Evolutionary conservation across 805 yeast genomes (phyloP).

Genomic region (Debaryomyces castellii): DNA sequence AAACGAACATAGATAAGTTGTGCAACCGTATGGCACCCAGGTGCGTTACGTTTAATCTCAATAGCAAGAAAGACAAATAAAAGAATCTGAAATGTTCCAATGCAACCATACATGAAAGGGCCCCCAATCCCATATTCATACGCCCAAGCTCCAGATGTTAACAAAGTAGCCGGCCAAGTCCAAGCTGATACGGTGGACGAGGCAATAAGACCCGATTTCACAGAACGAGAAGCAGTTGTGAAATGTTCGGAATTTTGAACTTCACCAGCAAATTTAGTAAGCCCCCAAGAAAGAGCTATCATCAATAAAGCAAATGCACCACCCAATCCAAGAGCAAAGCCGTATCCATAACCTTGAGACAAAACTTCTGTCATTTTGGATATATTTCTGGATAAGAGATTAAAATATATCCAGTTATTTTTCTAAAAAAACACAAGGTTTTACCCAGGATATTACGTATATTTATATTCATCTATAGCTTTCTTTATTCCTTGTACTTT

Average conservation of each 20-base stretch:
- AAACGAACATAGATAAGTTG: conserved; percentile 14
- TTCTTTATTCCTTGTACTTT: no score
- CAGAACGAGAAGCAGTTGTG: conserved; percentile 44
- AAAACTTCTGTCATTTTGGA: conserved; percentile 5
- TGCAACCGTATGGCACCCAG: conserved; percentile 2
- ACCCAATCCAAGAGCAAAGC: conserved; percentile 46
- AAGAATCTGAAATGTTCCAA: conserved; percentile 20
- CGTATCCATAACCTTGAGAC: conserved; percentile 34
- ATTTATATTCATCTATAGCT: no score
- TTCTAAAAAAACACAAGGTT: neutral
- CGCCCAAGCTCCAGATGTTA: conserved; percentile 35
- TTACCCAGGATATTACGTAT: no score
- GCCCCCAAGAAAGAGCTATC: conserved; percentile 29
- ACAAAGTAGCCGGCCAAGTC: conserved; percentile 40
- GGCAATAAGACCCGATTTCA: conserved; percentile 42
- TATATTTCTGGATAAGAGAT: neutral
- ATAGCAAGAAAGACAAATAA: conserved; percentile 19
- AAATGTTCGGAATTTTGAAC: conserved; percentile 43
- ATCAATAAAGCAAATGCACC: conserved; percentile 42
- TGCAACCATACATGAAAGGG: conserved; percentile 35
- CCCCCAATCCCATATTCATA: conserved; percentile 45
- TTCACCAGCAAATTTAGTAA: conserved; percentile 37
- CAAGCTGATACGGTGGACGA: conserved; percentile 48
- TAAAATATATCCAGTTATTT: neutral
- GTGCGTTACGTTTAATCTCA: conserved; percentile 14